These are phyloP conservation scores for Cladosporium sp. DNA, from an alignment of 2,329 filamentous ascomycete genomes.

Conservation along the genomic window DNA sequence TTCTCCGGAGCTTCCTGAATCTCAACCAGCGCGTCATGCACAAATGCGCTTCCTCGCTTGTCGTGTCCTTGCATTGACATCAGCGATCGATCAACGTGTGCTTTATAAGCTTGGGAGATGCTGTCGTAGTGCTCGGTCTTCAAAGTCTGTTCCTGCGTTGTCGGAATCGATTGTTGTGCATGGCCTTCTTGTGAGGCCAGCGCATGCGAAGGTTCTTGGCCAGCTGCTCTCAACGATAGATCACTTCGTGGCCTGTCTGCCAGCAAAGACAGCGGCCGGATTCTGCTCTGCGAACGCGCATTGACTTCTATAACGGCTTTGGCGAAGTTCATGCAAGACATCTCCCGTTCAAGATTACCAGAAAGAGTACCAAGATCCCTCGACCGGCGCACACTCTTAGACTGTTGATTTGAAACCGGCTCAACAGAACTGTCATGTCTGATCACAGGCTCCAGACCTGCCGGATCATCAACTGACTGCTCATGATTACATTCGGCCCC, in stretches of 20 bases:
- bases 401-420: neutral
- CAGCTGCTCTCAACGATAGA: neutral
- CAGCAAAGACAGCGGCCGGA: neutral
- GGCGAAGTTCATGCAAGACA: neutral
- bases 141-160: neutral
- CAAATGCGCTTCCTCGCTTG: neutral
- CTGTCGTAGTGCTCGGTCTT: neutral
- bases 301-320: neutral
- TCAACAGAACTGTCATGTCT: neutral
- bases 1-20: neutral
- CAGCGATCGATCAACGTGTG: neutral
- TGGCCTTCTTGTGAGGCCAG: neutral
- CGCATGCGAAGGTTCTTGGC: neutral
- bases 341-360: neutral
- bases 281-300: neutral
- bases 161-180: neutral
- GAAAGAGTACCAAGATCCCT: neutral
- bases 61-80: neutral
- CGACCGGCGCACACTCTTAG: neutral
- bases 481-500: neutral
- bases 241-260: neutral
- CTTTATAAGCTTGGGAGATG: neutral
- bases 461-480: neutral
- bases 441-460: neutral
- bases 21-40: neutral